phyloP scores from a whole-genome alignment of 768 basidiomycete species.

The Termitomyces sp. region DNA sequence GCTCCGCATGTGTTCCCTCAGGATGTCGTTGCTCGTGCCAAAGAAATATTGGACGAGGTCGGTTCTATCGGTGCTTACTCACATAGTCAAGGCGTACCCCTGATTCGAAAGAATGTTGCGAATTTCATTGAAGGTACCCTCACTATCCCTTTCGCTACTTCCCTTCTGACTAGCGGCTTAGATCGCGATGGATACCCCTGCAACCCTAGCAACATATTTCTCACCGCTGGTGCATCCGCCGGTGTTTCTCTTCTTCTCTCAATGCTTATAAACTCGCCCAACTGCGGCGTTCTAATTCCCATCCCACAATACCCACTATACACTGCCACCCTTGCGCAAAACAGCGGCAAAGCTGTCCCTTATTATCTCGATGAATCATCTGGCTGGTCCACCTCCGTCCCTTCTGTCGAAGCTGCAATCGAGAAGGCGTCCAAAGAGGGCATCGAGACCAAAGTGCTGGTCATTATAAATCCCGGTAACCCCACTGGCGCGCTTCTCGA shows the following conservation, averaged over 20 bases:
- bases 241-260: constrained; percentile 88
- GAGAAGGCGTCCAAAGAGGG: constrained; percentile 58
- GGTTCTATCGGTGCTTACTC: constrained; percentile 95
- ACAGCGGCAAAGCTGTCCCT: constrained; percentile 72
- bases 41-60: constrained; percentile 76
- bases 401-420: constrained; percentile 63
- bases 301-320: constrained; percentile 99
- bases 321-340: constrained; percentile 89
- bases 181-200: constrained; percentile 89
- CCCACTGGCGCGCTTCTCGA: constrained; percentile 88
- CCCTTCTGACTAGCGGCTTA: constrained; percentile 24
- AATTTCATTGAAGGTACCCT: constrained; percentile 79
- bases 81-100: constrained; percentile 88
- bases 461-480: constrained; percentile 98
- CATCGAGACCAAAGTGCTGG: constrained; percentile 72
- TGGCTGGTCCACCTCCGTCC: constrained; percentile 78
- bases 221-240: constrained; percentile 91
- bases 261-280: constrained; percentile 66
- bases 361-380: constrained; percentile 84
- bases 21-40: constrained; percentile 82
- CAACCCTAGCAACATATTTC: constrained; percentile 82
- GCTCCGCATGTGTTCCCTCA: constrained; percentile 76
- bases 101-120: constrained; percentile 85
- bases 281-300: constrained; percentile 83
- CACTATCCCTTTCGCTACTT: not conserved